Conservation (phyloP, 2,329 filamentous ascomycete species). For the Thermomyces lanuginosus region DNA sequence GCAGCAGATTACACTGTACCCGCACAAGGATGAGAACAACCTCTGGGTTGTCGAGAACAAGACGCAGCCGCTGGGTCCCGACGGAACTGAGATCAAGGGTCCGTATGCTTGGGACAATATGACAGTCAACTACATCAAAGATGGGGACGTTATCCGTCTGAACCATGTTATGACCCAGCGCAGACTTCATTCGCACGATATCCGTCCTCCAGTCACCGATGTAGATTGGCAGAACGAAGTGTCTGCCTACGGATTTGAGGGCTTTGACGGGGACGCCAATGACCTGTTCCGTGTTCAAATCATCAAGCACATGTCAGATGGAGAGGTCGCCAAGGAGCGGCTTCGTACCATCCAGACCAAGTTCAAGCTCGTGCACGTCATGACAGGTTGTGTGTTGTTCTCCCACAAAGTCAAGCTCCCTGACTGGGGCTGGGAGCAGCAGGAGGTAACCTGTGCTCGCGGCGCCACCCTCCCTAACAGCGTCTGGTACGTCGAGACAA, state of each 20-base stretch:
- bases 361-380: constrained; percentile 85
- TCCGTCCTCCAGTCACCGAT: constrained; percentile 71
- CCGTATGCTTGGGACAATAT: constrained; percentile 69
- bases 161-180: constrained; percentile 74
- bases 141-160: constrained; percentile 66
- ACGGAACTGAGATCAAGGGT: constrained; percentile 59
- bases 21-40: constrained; percentile 98
- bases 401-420: constrained; percentile 98
- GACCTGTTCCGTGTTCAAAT: constrained; percentile 93
- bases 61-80: constrained; percentile 66
- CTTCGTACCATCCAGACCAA: constrained; percentile 91
- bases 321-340: constrained; percentile 61
- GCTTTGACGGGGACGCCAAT: constrained; percentile 92
- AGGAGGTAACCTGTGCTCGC: constrained; percentile 94
- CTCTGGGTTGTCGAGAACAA: constrained; percentile 88
- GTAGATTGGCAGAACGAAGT: constrained; percentile 92
- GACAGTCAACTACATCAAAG: constrained; percentile 52
- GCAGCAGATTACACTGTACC: constrained; percentile 95
- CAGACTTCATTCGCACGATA: constrained; percentile 84
- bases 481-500: constrained; percentile 89
- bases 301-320: constrained; percentile 71
- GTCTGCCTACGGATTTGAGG: constrained; percentile 92
- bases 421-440: constrained; percentile 94
- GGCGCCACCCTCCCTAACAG: constrained; percentile 89
- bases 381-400: constrained; percentile 93